Base-by-base conservation (phyloP, 805 yeast genomes). In the Jamesozyma lodderae region DNA sequence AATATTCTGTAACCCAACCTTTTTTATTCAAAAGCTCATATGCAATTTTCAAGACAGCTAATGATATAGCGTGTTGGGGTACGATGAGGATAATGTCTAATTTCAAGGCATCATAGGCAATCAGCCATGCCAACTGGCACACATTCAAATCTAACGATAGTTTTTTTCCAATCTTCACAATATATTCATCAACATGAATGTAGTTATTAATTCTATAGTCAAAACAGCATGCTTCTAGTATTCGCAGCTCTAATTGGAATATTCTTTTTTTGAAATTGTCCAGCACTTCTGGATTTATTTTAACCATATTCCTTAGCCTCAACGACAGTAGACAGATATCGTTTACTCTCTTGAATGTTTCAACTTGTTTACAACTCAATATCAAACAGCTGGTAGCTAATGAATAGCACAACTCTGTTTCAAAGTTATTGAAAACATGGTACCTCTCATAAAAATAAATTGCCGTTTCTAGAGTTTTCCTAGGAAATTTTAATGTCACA, bases 361-460 rank as follows among this genome's bases (percentile, higher is more conserved):
- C 96, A 52, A 84, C 94, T 45, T 78, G 76, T 57, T 87, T 85
- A 31, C 79, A 66, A 2, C 95, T 81, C 13, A 84, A 63, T 41
- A 82, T 72, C 6, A 87, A 55, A 38, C 86, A 72, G 8, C 90
- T 71, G 7, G 79, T 59, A 0, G 84, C 83, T n/a, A 83, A 72
- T 31, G 79, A 78, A 45, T 68, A 68, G 31, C 77, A 75, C 37
- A 70, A 66, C 16, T 63, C 65, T 10, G 69, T 67, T 41, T 72
- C 76, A 50, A 79, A 79, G 43, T 62, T 61, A 52, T 82, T 81
- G 57, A 79, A 77, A 13, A 86, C 63, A 49, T 73, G 78, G 49
- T 70, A 81, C 35, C 86, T 63, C 48, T 86, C 94, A 52, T 78
- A 81, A 46, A 77, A 77, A 44, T 75, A 71, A 74, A 82, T 75